Base-by-base conservation (phyloP, 75 land plant species). In the Pinus tabuliformis region DNA sequence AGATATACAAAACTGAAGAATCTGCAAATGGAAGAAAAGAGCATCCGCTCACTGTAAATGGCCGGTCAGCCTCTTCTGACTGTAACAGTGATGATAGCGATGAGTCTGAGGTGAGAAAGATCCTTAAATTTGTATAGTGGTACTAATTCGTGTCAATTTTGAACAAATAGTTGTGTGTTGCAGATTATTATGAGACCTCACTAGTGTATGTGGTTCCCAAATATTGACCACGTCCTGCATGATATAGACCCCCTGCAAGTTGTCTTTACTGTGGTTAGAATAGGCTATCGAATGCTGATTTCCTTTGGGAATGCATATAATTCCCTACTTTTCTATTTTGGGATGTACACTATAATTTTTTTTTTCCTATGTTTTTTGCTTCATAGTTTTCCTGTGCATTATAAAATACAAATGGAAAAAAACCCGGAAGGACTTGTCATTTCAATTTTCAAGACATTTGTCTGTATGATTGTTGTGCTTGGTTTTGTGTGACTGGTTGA, bases 61-160 rank as follows among this genome's bases (percentile, higher is more conserved):
- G 42, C n/a, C 68, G 33, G 68, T 64, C 39, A 64, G 42, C 33
- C 36, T 64, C 9, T 33, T 2, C 5, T 64, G 42, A 64, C 7
- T 68, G 72, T 39, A 18, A n/a, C 45, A 39, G 1, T 68, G 45
- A 68, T 68, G 52, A 68, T 3, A 39, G 3, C n/a, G 21, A 68
- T 68, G 52, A 68, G 1, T 42, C 71, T 8, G 71, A 68, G 71
- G 71, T 68, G 71, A 39, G 71, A 9, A 37, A 39, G 18, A 68
- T 68, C 11, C 71, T 49, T 8, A 45, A 49, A 49, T 49, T 49
- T 49, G 11, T 42, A 20, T 18, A 39, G 4, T 42, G 52, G 33
- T 68, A 8, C 17, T 39, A 7, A 42, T 30, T 68, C n/a, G 52
- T 37, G 49, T 68, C 52, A 37, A 68, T 39, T 18, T 37, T 17